Base-by-base conservation (phyloP, 2,329 filamentous ascomycete species). In the Sclerotiophoma versabilis region DNA sequence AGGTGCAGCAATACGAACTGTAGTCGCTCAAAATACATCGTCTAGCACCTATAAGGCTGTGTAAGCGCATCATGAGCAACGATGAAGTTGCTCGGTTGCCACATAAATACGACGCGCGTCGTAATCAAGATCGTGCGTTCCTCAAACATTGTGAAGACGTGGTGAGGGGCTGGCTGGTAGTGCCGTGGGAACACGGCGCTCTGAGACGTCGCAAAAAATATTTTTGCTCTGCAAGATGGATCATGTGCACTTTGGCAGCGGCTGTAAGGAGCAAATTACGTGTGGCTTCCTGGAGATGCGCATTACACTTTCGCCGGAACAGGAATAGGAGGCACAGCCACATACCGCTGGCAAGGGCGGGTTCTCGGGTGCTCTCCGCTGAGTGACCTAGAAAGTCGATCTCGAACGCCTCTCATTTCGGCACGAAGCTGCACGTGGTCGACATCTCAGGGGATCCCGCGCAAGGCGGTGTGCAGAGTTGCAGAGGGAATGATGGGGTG, bases 351-450 rank as follows among this genome's bases (percentile, higher is more conserved):
- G 49, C 33, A 51, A 55, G 47, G 41, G 43, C 44, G 34, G 41
- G 50, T 34, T 37, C 42, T 41, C 57, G 54, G 57, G 54, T 54
- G 39, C 46, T 49, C 55, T 52, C 52, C 61, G 50, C 57, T 56
- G 54, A 64, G 64, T 67, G 68, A 67, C 63, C 46, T 49, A 58
- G 60, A 60, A 57, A 68, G 47, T 65, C 62, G 63, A 61, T 62
- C 57, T 63, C 52, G 54, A 62, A 60, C 57, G 57, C 62, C 55
- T 47, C 55, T 61, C 60, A 68, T 68, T 65, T 66, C 64, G 57
- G 57, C 51, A 51, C 41, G 42, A 41, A 41, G 58, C 58, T 60
- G 69, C 71, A 70, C 71, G 70, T 71, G 70, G 69, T 59, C 49
- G n/a, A 46, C 32, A 43, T 27, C 36, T 50, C 54, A 55, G 54